A percentile compares a stretch with the other conserved stretches of the same genome.
These are phyloP conservation scores for Saccharomycopsis fodiens DNA, from an alignment of 805 yeast genomes.

Conservation along the genomic window DNA sequence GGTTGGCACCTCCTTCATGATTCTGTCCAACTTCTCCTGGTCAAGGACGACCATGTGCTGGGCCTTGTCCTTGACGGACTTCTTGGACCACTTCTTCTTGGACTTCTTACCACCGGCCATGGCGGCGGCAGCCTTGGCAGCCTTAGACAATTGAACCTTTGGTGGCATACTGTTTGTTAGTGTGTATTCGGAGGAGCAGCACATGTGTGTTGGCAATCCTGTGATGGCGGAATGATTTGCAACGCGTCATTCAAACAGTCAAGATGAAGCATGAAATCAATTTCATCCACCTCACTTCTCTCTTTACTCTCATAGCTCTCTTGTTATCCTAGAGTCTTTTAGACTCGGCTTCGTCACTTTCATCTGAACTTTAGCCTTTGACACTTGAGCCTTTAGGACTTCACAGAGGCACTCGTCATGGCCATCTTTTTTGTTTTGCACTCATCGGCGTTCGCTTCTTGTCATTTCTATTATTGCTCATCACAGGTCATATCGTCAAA, in stretches of 20 bases:
- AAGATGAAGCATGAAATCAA: neutral
- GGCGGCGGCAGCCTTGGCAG: conserved; percentile 99
- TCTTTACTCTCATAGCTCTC: neutral
- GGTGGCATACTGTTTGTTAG: conserved; percentile 74
- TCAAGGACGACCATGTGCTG: conserved; percentile 95
- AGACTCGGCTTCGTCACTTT: too few species aligned
- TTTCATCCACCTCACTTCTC: neutral
- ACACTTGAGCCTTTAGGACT: too few species aligned
- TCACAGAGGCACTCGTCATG: too few species aligned
- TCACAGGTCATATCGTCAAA: too few species aligned
- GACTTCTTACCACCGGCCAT: conserved; percentile 99
- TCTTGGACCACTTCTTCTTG: conserved; percentile 99
- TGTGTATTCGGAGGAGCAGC: neutral
- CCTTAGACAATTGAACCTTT: conserved; percentile 97
- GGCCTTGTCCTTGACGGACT: conserved; percentile 99
- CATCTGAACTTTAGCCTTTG: too few species aligned
- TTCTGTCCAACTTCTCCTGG: conserved; percentile 98
- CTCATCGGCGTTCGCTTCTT: too few species aligned
- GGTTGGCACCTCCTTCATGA: conserved; percentile 98
- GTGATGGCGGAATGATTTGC: neutral
- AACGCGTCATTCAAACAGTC: neutral
- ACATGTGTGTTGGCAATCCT: neutral
- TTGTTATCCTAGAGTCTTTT: too few species aligned
- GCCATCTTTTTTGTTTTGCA: too few species aligned
- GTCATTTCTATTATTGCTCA: too few species aligned